Conservation (phyloP, 352 stramenopile genomes). For the Pythium grandisporangium region DNA sequence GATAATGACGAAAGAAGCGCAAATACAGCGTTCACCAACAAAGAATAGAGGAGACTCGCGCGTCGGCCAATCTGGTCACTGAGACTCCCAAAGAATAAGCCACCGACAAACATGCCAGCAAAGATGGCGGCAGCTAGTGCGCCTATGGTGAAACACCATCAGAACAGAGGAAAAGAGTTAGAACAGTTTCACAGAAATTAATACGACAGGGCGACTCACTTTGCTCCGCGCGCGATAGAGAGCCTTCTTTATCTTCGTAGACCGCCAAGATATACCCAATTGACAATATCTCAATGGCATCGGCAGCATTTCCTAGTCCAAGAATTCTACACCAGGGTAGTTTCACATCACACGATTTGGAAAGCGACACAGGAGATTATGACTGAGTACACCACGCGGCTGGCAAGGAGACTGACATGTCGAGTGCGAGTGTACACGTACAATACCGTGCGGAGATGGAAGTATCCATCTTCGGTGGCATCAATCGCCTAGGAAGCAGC, state of each 20-base stretch:
- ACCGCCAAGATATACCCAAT: conserved; percentile 88
- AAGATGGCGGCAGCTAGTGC: conserved; percentile 83
- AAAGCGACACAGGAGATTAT: background rate
- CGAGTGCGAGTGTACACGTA: conserved; percentile 10
- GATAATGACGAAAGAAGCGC: conserved; percentile 65
- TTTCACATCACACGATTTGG: background rate
- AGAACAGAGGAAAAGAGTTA: background rate
- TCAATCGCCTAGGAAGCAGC: conserved; percentile 40
- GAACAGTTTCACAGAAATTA: background rate
- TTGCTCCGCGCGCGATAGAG: conserved; percentile 32
- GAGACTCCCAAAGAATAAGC: conserved; percentile 61
- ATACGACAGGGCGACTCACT: too few relatives aligned
- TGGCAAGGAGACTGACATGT: too few relatives aligned
- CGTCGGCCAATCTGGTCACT: conserved; percentile 74
- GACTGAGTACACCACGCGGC: too few relatives aligned
- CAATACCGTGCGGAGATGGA: conserved; percentile 59
- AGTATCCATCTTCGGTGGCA: conserved; percentile 46
- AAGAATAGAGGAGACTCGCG: conserved; percentile 57
- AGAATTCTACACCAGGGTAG: conserved; percentile 38
- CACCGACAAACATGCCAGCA: conserved; percentile 85
- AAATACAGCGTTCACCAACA: conserved; percentile 76
- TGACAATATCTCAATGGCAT: conserved; percentile 87
- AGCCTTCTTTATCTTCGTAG: conserved; percentile 66
- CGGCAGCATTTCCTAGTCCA: conserved; percentile 76
- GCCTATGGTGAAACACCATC: conserved; percentile 19